phyloP scores from a whole-genome alignment of 1,284 basidiomycete genomes.

The Agaricales sp. region DNA sequence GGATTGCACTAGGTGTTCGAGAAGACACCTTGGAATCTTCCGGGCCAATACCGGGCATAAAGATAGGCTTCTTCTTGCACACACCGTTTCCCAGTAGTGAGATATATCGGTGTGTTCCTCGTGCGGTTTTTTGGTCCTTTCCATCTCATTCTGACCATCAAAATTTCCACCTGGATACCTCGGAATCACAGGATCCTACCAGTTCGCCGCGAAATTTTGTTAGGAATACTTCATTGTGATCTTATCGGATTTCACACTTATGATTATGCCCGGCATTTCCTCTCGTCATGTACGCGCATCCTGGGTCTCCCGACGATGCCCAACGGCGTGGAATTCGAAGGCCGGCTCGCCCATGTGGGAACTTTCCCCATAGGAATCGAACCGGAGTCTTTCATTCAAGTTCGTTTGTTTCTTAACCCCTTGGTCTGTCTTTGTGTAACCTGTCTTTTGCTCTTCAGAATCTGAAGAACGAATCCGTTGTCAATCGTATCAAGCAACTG shows the following conservation, averaged over 20 bases:
- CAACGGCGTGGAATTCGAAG: conserved; percentile 94
- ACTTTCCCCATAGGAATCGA: conserved; percentile 99
- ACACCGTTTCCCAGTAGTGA: conserved; percentile 98
- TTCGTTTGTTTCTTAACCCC: conserved; percentile 18
- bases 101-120: conserved; percentile 76
- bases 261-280: conserved; percentile 98
- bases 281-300: conserved; percentile 96
- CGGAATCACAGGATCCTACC: conserved; percentile 69
- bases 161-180: conserved; percentile 4
- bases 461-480: conserved; percentile 69
- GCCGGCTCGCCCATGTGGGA: conserved; percentile 91
- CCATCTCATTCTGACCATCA: conserved; percentile 3
- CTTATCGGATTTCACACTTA: conserved; percentile 99
- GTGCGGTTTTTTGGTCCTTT: no score
- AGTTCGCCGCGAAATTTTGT: conserved; percentile 91
- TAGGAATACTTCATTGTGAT: conserved; percentile 93
- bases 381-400: conserved; percentile 83
- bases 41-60: conserved; percentile 48
- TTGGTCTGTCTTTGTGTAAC: neutral
- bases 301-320: conserved; percentile 96
- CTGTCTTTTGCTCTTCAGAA: conserved; percentile 34
- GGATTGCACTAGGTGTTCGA: conserved; percentile 70
- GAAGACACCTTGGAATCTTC: conserved; percentile 36
- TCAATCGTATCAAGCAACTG: conserved; percentile 71
- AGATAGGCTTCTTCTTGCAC: conserved; percentile 98